Evolutionary conservation across 176 grass and related monocot genomes (phyloP), one percentile per base, ranked within the genome.

Genomic region (Carex myosuroides): DNA sequence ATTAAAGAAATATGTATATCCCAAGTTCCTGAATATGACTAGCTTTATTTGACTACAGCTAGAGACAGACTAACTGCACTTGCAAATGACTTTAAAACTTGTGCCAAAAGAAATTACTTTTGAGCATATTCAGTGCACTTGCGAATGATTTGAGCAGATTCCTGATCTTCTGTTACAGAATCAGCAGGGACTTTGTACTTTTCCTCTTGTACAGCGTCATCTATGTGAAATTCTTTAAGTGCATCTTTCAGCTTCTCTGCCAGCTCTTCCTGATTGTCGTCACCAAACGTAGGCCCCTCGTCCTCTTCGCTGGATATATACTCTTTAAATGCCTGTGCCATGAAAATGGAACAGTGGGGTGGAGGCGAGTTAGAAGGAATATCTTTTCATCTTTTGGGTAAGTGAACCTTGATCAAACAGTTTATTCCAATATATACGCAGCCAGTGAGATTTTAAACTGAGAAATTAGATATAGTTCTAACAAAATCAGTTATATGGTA

Each of bases 81-180:
- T 75, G 20, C 14, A 2, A 26, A 48, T 22, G 11, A 46, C 7
- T 76, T 44, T 1, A 77, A 21, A 81, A 54, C 9, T 26, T 67
- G 13, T 52, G 62, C 4, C 5, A 66, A 54, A 30, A 68, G 13
- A 52, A 48, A 67, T 26, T 83, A 83, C 80, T 50, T 83, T 88
- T 97, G 85, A 87, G 89, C 95, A 84, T 97, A 97, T 86, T 94
- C 92, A 1, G 65, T 86, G 85, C 90, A 92, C 55, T 91, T 94
- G 65, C 83, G 74, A 75, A 94, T 92, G 56, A 97, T 89, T 85
- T 91, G 50, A 87, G 85, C 75, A 89, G 81, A 85, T 79, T 20
- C 62, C 4, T 88, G 24, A 65, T 90, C 89, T 84, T 85, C 64
- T 69, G 13, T 75, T 77, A 94, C 60, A 48, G 62, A 83, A 52